Conservation (phyloP, 179 eudicot species). For the Vitellaria paradoxa region DNA sequence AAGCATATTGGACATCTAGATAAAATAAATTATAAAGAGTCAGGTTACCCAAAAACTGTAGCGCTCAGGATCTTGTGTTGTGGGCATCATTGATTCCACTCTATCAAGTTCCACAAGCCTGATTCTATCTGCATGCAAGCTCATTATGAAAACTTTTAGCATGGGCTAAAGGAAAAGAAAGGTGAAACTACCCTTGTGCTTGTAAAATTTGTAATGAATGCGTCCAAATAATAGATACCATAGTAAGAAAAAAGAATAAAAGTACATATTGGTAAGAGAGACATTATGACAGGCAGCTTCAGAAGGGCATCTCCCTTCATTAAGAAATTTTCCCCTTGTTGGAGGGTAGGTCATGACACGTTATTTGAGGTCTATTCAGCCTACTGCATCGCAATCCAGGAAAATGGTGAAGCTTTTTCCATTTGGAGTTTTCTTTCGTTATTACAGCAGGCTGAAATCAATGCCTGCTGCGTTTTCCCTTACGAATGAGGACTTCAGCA, state of each 20-base stretch:
- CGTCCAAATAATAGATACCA: background rate
- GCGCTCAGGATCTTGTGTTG: constrained; percentile 75
- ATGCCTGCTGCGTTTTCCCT: too few relatives aligned
- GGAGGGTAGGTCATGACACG: too few relatives aligned
- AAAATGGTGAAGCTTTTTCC: too few relatives aligned
- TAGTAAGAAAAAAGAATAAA: background rate
- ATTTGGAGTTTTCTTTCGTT: too few relatives aligned
- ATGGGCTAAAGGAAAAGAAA: background rate
- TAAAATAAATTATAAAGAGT: constrained; percentile 11
- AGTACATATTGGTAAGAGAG: too few relatives aligned
- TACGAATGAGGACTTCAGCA: too few relatives aligned
- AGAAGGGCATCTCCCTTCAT: too few relatives aligned
- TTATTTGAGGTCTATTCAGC: too few relatives aligned
- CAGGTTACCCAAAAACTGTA: constrained; percentile 93
- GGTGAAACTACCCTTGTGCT: background rate
- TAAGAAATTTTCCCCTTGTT: too few relatives aligned
- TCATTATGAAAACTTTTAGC: constrained; percentile 7
- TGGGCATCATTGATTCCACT: constrained; percentile 87
- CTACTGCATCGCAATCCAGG: too few relatives aligned
- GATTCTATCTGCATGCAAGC: constrained; percentile 52
- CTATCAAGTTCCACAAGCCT: constrained; percentile 66
- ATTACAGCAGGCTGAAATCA: too few relatives aligned
- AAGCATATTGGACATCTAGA: constrained; percentile 4
- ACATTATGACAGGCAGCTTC: too few relatives aligned
- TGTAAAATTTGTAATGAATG: background rate